Evolutionary conservation across 2,329 filamentous ascomycete genomes (phyloP).

Genomic region (Penicillium freii): DNA sequence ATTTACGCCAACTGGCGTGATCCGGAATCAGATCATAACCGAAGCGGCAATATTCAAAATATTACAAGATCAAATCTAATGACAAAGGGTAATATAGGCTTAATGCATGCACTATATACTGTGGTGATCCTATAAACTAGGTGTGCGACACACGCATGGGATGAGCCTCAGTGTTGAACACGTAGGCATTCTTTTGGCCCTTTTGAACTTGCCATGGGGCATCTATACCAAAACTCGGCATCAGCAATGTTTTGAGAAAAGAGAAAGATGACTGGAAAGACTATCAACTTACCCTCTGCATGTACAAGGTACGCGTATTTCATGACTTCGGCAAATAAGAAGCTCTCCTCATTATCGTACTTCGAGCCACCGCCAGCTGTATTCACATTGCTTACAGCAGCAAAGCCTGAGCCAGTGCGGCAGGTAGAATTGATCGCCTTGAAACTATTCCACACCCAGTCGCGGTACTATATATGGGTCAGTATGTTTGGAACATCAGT

Average conservation of each 20-base stretch:
- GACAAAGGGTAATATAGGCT: not conserved
- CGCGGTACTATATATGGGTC: conserved; percentile 58
- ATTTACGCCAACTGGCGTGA: not conserved
- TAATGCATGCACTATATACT: not conserved
- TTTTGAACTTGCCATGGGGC: conserved; percentile 57
- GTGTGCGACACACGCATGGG: conserved; percentile 38
- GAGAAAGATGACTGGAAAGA: not conserved
- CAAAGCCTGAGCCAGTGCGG: conserved; percentile 65
- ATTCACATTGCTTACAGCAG: conserved; percentile 66
- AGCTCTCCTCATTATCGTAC: conserved; percentile 76
- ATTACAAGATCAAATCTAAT: not conserved
- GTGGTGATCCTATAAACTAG: not conserved
- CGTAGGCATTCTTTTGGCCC: conserved; percentile 52
- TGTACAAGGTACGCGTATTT: conserved; percentile 80
- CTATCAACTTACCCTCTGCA: conserved; percentile 38
- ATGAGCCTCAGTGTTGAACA: conserved; percentile 67
- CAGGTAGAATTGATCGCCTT: conserved; percentile 64
- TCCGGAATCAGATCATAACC: not conserved
- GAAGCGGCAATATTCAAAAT: not conserved
- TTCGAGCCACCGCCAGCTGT: conserved; percentile 58
- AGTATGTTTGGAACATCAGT: not conserved
- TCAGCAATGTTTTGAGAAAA: conserved; percentile 11
- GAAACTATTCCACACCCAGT: conserved; percentile 82
- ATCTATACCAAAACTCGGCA: conserved; percentile 41
- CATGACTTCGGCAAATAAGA: conserved; percentile 82